Base-by-base conservation (phyloP, 371 early-diverging fungal genomes). In the Cokeromyces recurvatus region DNA sequence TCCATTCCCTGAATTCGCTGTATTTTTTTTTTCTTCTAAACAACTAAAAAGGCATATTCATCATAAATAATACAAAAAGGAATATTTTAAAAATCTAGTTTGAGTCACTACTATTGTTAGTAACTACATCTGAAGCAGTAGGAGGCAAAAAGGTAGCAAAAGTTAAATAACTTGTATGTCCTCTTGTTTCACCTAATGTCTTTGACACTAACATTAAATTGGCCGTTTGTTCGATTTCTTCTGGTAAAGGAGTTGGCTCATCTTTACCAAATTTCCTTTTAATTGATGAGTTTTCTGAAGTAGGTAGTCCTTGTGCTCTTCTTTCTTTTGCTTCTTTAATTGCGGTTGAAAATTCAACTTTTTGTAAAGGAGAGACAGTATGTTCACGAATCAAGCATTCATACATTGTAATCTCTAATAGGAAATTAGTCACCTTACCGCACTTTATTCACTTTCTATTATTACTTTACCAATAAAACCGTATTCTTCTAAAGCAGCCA, bases 151-250 rank as follows among this genome's bases (percentile, higher is more conserved):
- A 78, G 6, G 86, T 84, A 17, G 94, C 95, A 84, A 95, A 95
- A 3, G 93, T 87, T 53, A 95, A 70, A 52, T 90, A 95, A 36
- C 93, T 92, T 1, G 96, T 95, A 63, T 95, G 96, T 2, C 96
- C 96, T 23, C 69, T 66, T 14, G 70, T 60, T 39, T 75, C 78
- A 1, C 55, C 53, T 6, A 69, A 51, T 7, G 77, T 69, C 47
- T 63, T 70, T 21, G 73, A 57, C 17, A 70, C 66, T 19, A 67
- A 27, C 38, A 78, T 54, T 15, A 59, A 65, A 22, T 64, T 48
- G 0, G 70, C 47, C 9, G 81, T 38, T 25, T 59, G 53, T 25
- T 43, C 51, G 2, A 54, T 42, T 21, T 57, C 49, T 29, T 68
- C 46, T 11, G 51, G 41, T 10, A 55, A 45, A 29, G 57, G 50